A percentile compares a stretch with the other conserved stretches of the same genome.
These are phyloP conservation scores for Pythium brachiatum DNA, from an alignment of 352 stramenopile species.

Conservation along the genomic window DNA sequence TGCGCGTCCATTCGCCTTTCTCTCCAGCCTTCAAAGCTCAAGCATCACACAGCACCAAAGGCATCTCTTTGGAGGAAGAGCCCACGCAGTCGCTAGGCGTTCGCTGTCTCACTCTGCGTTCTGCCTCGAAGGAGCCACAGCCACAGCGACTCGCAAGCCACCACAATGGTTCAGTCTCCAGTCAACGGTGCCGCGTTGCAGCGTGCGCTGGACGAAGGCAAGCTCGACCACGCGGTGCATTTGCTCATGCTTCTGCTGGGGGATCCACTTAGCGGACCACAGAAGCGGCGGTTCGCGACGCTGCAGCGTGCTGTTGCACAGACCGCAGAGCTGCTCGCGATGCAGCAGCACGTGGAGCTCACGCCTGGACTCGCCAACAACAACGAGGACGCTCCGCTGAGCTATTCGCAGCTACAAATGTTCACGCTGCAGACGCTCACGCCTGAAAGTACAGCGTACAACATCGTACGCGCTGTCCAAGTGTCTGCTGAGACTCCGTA, in stretches of 20 bases:
- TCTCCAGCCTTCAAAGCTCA: no score
- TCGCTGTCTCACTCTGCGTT: background rate
- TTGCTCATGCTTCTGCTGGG: slow-evolving; percentile 38
- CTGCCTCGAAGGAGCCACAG: background rate
- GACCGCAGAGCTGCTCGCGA: slow-evolving; percentile 11
- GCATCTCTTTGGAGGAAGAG: no score
- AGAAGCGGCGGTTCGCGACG: slow-evolving; percentile 19
- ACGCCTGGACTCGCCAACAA: slow-evolving; percentile 3
- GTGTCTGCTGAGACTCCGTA: slow-evolving; percentile 21
- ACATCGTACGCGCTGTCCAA: slow-evolving; percentile 39
- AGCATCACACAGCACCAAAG: no score
- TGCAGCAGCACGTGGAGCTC: slow-evolving; percentile 14
- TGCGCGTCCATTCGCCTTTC: background rate
- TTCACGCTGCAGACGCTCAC: slow-evolving; percentile 45
- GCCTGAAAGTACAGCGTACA: slow-evolving; percentile 48
- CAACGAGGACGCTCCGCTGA: slow-evolving; percentile 22
- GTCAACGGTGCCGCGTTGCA: slow-evolving; percentile 13
- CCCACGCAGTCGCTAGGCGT: no score
- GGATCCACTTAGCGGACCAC: slow-evolving; percentile 1
- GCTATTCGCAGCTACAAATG: slow-evolving; percentile 61
- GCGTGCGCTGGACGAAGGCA: slow-evolving; percentile 29
- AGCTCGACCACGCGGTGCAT: slow-evolving; percentile 40
- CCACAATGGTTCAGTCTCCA: background rate
- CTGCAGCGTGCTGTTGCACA: slow-evolving; percentile 18
- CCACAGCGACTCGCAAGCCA: background rate